A percentile compares a stretch with the other conserved stretches of the same genome.
phyloP scores from a whole-genome alignment of 208 protist species.

The Trypanosoma melophagium region DNA sequence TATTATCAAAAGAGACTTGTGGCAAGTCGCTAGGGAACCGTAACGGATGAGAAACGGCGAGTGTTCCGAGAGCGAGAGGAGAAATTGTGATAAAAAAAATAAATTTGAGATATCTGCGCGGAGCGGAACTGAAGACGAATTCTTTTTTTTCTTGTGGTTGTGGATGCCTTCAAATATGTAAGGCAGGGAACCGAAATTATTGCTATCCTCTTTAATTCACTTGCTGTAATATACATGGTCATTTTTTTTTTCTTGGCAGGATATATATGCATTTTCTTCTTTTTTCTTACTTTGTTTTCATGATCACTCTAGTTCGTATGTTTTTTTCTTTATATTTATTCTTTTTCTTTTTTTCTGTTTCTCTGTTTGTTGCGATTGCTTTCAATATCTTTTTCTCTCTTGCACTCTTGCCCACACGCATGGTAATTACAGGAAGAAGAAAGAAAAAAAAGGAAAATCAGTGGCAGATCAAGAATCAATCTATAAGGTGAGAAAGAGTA shows the following conservation, averaged over 20 bases:
- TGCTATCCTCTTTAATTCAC: too few species aligned
- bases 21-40: background rate
- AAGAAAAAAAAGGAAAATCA: background rate
- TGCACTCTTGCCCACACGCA: background rate
- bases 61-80: too few species aligned
- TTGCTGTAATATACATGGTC: too few species aligned
- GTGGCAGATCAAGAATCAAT: too few species aligned
- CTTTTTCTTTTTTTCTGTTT: background rate
- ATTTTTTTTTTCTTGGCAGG: constrained; percentile 10
- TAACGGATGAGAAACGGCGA: too few species aligned
- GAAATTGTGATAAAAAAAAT: too few species aligned
- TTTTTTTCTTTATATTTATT: constrained; percentile 9
- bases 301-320: constrained; percentile 12
- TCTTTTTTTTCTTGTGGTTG: too few species aligned
- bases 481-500: too few species aligned
- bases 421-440: background rate
- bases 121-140: too few species aligned
- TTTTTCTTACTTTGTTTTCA: background rate
- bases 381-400: constrained; percentile 16
- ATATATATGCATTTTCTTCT: background rate
- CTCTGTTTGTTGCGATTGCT: background rate
- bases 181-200: too few species aligned
- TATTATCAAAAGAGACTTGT: constrained; percentile 14
- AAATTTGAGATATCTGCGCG: too few species aligned
- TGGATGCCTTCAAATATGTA: too few species aligned